A percentile compares a stretch with the other conserved stretches of the same genome.
phyloP scores from a whole-genome alignment of 73 alveolate genomes.

The Symbiodinium natans region DNA sequence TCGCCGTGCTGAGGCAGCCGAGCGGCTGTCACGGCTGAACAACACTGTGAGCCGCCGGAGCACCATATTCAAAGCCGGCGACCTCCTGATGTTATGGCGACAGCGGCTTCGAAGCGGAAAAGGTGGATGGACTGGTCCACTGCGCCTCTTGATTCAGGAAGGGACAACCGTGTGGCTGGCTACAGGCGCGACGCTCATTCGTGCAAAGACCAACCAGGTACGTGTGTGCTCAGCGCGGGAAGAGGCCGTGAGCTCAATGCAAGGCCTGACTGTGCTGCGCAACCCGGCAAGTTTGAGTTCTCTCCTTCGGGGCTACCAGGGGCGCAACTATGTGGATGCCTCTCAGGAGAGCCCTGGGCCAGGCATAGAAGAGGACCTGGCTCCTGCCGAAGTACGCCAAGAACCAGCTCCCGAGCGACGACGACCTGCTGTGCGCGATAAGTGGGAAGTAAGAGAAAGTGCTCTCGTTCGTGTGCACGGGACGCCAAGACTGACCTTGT shows the following conservation, averaged over 20 bases:
- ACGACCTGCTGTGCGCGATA: not conserved
- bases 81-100: constrained; percentile 18
- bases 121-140: constrained; percentile 20
- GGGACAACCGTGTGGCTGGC: constrained; percentile 29
- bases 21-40: not conserved
- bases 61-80: not conserved
- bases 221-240: not conserved
- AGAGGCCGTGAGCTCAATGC: not conserved
- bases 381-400: not conserved
- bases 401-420: not conserved
- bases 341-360: not conserved
- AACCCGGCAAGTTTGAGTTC: not conserved
- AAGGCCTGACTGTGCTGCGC: not conserved
- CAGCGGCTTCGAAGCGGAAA: not conserved
- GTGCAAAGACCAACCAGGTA: not conserved
- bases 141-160: not conserved
- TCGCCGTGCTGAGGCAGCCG: not conserved
- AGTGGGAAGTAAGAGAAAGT: not conserved
- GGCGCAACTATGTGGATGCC: not conserved
- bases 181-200: not conserved
- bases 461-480: not conserved
- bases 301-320: not conserved
- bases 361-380: not conserved
- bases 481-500: not conserved
- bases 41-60: not conserved